Evolutionary conservation across 768 basidiomycete genomes (phyloP), one percentile per base, ranked within the genome.

Genomic region (Boletales sp.): DNA sequence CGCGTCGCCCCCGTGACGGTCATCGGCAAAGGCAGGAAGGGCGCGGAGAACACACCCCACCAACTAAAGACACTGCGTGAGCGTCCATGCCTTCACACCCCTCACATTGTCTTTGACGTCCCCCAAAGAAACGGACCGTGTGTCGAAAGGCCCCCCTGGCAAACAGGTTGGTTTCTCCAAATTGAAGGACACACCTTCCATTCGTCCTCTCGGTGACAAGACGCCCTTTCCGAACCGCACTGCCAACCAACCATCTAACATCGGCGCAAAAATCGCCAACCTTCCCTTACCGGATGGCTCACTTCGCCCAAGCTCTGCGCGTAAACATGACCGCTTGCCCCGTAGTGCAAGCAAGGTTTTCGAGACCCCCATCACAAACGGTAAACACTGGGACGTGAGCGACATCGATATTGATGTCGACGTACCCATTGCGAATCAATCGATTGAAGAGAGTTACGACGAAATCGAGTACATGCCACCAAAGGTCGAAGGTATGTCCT

Each of bases 301-400:
- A 8, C 73, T 79, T 15, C 78, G 84, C 5, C 83, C 87, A 0
- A 88, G 86, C 54, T 87, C 87, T 5, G 74, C 78, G 21, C 74
- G 89, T 40, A 85, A 80, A 62, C 83, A 83, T 45, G 67, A 78
- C 45, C 76, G 87, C 38, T 72, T 74, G 12, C 82, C 82, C 35
- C 69, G 76, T 36, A 80, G 73, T 50, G 72, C 73, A 21, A 70
- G 66, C 39, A 75, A 75, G 53, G 69, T 51, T 14, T 85, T 86
- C 54, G 75, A 85, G 59, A 91, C 90, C 0, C 90, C 90, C 2
- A 55, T 75, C 35, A 82, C 81, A 17, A 72, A 69, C 10, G 87
- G 85, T 3, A 75, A 82, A 54, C 80, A 85, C 49, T 92, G 88
- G 89, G 87, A 92, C 57, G 77, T 87, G 31, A 83, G 80, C 56